Conservation (phyloP, 192 early-diverging fungal genomes). For the Backusella tuberculispora region DNA sequence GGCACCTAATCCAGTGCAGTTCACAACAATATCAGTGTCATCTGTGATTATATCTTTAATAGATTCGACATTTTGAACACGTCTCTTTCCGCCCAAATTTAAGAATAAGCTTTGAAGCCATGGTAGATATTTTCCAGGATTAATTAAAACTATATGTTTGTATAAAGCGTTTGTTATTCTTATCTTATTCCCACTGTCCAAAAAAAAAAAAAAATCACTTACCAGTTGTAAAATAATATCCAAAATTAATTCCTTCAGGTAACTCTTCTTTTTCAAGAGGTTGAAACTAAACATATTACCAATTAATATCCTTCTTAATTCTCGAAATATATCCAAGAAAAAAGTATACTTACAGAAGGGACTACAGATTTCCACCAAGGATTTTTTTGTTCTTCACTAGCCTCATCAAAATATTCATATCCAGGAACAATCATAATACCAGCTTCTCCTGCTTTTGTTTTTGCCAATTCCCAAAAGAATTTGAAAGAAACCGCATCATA, state of each 20-base stretch:
- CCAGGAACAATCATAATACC: constrained; percentile 43
- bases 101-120: constrained; percentile 65
- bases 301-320: neutral
- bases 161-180: neutral
- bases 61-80: constrained; percentile 41
- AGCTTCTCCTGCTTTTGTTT: constrained; percentile 40
- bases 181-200: neutral
- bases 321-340: neutral
- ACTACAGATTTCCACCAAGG: constrained; percentile 54
- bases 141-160: constrained; percentile 53
- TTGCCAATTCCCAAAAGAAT: constrained; percentile 46
- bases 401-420: constrained; percentile 45
- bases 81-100: constrained; percentile 56
- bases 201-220: no score
- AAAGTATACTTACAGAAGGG: constrained; percentile 43
- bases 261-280: constrained; percentile 11
- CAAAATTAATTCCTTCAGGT: constrained; percentile 33
- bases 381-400: constrained; percentile 22
- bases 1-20: constrained; percentile 78
- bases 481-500: constrained; percentile 46
- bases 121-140: constrained; percentile 63
- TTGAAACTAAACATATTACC: constrained; percentile 15
- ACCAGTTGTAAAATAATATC: constrained; percentile 46
- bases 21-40: constrained; percentile 61
- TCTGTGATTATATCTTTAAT: constrained; percentile 48